Evolutionary conservation across 2,329 filamentous ascomycete species (phyloP), one percentile per base, ranked within the genome.

Genomic region (Albophoma yamanashiensis): DNA sequence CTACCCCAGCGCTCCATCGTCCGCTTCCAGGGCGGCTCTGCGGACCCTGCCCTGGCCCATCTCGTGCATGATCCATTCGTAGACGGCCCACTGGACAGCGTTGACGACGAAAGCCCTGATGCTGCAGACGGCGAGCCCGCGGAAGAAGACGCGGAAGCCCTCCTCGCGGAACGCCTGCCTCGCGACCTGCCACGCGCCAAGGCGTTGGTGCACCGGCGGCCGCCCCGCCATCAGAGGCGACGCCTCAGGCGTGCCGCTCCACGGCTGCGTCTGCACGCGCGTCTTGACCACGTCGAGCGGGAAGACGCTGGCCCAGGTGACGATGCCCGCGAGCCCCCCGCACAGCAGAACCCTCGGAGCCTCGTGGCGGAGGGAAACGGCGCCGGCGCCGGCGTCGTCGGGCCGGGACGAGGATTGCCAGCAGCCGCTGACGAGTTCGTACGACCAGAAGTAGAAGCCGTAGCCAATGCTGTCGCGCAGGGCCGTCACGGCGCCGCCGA

Each of bases 371-470:
- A 70, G 60, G 31, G 50, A 0, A 68, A 68, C 2, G 66, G 61
- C 20, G 27, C 5, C 2, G 66, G 61, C 20, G 27, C 5, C 42
- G 14, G 66, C 64, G 17, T 66, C 59, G 31, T 22, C 50, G 9
- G 27, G 14, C 61, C 61, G 20, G 60, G 47, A 11, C 61, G 61
- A 8, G 64, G 74, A 75, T 22, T 76, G 76, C 72, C 86, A 78
- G 59, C 78, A 76, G 42, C 83, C 80, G 63, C 88, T 91, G 64
- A 81, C 84, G 61, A 92, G 76, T 73, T 95, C 89, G 69, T 97
- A 97, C 1, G 89, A 88, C 89, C 89, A 96, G 73, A 97, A 97
- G 70, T 97, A 97, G 73, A 97, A 97, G 0, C 92, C 93, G 74
- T 97, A 97, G n/a, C 93, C 93, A 59, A 97, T 83, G 61, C 88